A percentile compares a stretch with the other conserved stretches of the same genome.
Conservation (phyloP, 2,329 filamentous ascomycete species). For the Dactylellina parvicollis region DNA sequence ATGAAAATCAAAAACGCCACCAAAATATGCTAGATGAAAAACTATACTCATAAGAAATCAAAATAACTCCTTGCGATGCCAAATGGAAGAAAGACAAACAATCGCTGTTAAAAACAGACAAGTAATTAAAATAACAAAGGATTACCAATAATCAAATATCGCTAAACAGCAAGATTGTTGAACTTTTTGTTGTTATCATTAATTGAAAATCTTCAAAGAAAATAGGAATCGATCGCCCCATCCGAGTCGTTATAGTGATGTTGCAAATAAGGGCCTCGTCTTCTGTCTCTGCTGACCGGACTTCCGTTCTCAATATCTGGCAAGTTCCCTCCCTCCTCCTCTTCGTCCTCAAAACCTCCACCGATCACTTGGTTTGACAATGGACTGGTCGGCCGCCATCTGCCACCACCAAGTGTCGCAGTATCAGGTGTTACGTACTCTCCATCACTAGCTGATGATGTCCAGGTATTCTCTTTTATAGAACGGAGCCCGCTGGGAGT, state of each 20-base stretch:
- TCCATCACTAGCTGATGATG: constrained; percentile 49
- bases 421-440: constrained; percentile 45
- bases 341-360: constrained; percentile 9
- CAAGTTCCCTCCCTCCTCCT: constrained; percentile 21
- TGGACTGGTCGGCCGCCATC: constrained; percentile 50
- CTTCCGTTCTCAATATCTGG: constrained; percentile 26
- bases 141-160: constrained; percentile 31
- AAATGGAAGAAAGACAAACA: constrained; percentile 21
- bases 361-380: constrained; percentile 31
- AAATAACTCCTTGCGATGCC: constrained; percentile 41
- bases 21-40: background rate
- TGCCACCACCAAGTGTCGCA: constrained; percentile 32
- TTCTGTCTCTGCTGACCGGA: background rate
- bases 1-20: constrained; percentile 1
- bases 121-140: constrained; percentile 27
- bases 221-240: constrained; percentile 34
- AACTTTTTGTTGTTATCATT: background rate
- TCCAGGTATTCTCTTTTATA: constrained; percentile 42
- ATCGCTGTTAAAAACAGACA: constrained; percentile 22
- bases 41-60: background rate
- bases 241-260: constrained; percentile 24
- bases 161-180: constrained; percentile 37
- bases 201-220: constrained; percentile 20
- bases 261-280: background rate
- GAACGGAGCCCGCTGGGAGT: constrained; percentile 52